phyloP scores from a whole-genome alignment of 805 yeast genomes.

The Saccharomycopsis synnaedendra region DNA sequence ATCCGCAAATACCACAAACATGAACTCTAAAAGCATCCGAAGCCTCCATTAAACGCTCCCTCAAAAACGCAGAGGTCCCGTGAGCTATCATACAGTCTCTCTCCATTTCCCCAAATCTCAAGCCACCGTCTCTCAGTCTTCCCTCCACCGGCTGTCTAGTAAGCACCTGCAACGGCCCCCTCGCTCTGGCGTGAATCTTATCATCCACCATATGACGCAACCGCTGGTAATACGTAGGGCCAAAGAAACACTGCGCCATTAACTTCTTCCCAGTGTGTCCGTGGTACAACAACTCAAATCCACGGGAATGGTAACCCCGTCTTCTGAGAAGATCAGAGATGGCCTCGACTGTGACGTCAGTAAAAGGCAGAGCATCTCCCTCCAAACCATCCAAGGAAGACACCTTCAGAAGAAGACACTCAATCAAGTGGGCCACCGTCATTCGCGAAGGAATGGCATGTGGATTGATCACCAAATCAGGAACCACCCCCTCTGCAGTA shows the following conservation, averaged over 20 bases:
- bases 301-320: slow-evolving; percentile 96
- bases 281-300: slow-evolving; percentile 96
- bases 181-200: slow-evolving; percentile 97
- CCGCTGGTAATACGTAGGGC: slow-evolving; percentile 99
- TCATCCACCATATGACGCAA: slow-evolving; percentile 99
- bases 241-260: slow-evolving; percentile 97
- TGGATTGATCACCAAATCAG: slow-evolving; percentile 95
- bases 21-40: slow-evolving; percentile 98
- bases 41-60: slow-evolving; percentile 97
- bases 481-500: slow-evolving; percentile 89
- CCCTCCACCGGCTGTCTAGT: slow-evolving; percentile 99
- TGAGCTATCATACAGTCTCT: slow-evolving; percentile 99
- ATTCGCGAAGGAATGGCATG: slow-evolving; percentile 99
- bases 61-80: slow-evolving; percentile 97
- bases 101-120: slow-evolving; percentile 99
- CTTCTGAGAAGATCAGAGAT: slow-evolving; percentile 85
- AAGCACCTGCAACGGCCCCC: slow-evolving; percentile 96
- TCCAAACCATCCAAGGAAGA: slow-evolving; percentile 91
- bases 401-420: slow-evolving; percentile 91
- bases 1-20: slow-evolving; percentile 96
- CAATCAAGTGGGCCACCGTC: slow-evolving; percentile 99
- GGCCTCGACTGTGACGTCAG: slow-evolving; percentile 97
- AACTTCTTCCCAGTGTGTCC: slow-evolving; percentile 98
- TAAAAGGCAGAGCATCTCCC: slow-evolving; percentile 99
- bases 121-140: slow-evolving; percentile 98